Evolutionary conservation across 257 asterid genomes (phyloP).

Genomic region (Solanum boliviense): DNA sequence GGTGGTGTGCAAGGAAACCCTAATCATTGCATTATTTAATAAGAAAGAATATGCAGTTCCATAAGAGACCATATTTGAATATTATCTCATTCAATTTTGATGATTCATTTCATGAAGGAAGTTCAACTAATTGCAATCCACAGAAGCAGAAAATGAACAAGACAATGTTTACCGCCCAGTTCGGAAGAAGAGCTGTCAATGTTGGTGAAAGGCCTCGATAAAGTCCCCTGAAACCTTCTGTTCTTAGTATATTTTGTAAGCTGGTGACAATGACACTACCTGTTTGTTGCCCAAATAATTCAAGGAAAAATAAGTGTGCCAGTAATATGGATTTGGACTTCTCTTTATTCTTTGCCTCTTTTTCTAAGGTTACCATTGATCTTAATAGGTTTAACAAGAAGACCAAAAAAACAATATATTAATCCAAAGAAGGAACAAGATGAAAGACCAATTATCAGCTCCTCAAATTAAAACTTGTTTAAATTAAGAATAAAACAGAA

Average conservation of each 20-base stretch:
- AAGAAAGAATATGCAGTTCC: neutral
- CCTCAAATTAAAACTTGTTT: neutral
- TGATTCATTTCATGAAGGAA: neutral
- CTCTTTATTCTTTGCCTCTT: neutral
- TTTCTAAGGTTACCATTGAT: neutral
- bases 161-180: constrained; percentile 86
- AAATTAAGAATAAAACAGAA: neutral
- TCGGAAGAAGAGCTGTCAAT: constrained; percentile 87
- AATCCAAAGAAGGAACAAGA: neutral
- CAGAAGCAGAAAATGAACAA: neutral
- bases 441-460: neutral
- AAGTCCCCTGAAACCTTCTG: constrained; percentile 82
- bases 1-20: neutral
- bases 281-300: constrained; percentile 10
- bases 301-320: neutral
- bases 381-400: neutral
- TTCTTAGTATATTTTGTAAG: constrained; percentile 52
- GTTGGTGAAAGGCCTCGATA: constrained; percentile 99
- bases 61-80: neutral
- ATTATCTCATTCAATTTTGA: neutral
- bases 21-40: neutral
- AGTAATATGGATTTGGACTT: neutral
- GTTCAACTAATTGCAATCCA: neutral
- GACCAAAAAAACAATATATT: neutral
- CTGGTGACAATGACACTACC: constrained; percentile 81